Percentiles rank a stretch among this genome's conserved stretches.
phyloP scores from a whole-genome alignment of 495 filamentous ascomycete genomes.

The Annulohypoxylon maeteangense region DNA sequence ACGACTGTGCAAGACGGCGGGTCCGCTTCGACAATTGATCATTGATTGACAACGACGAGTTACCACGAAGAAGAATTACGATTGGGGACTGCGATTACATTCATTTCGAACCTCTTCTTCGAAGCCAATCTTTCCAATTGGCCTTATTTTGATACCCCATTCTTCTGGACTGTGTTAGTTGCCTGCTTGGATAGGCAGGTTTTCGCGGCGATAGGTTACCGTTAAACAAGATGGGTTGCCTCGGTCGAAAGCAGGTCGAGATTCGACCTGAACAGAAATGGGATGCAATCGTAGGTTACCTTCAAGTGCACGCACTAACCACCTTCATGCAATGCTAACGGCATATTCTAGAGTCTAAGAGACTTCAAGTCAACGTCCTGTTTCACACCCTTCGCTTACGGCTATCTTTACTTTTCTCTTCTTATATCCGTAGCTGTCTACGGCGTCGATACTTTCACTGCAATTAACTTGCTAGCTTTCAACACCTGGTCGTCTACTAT shows the following conservation, averaged over 20 bases:
- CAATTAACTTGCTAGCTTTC: slow-evolving; percentile 88
- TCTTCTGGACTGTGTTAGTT: slow-evolving; percentile 35
- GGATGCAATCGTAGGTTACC: slow-evolving; percentile 84
- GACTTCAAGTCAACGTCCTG: slow-evolving; percentile 89
- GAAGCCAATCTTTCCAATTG: slow-evolving; percentile 25
- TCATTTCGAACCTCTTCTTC: slow-evolving; percentile 39
- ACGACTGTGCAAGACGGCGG: slow-evolving; percentile 60
- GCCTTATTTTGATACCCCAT: slow-evolving; percentile 47
- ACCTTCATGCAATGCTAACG: slow-evolving; percentile 19
- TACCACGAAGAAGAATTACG: slow-evolving; percentile 17
- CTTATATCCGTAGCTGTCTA: slow-evolving; percentile 86
- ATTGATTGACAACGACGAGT: slow-evolving; percentile 48
- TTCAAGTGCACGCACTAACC: background rate
- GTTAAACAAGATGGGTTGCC: slow-evolving; percentile 72
- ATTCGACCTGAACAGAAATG: slow-evolving; percentile 87
- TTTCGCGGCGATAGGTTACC: slow-evolving; percentile 21
- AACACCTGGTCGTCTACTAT: slow-evolving; percentile 69
- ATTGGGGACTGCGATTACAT: slow-evolving; percentile 33
- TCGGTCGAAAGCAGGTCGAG: slow-evolving; percentile 71
- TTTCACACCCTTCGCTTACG: slow-evolving; percentile 81
- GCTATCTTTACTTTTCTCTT: slow-evolving; percentile 81
- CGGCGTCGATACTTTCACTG: slow-evolving; percentile 89
- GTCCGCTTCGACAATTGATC: slow-evolving; percentile 48
- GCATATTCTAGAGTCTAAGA: slow-evolving; percentile 72
- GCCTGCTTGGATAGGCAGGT: slow-evolving; percentile 22